A percentile compares a stretch with the other conserved stretches of the same genome.
Conservation (phyloP, 2,329 filamentous ascomycete genomes). For the Purpureocillium lavendulum region DNA sequence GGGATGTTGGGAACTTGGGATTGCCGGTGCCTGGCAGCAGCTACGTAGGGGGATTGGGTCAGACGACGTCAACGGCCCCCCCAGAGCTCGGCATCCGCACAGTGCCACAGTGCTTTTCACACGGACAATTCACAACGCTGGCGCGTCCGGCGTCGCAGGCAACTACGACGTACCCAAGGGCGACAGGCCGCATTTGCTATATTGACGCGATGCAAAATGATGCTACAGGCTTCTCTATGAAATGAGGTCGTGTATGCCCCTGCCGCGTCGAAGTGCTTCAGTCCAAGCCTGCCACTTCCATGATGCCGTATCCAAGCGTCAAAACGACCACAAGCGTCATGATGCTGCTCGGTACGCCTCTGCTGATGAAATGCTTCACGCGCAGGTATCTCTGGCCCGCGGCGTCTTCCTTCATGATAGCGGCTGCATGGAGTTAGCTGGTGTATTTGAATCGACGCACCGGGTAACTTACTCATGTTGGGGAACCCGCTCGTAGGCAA, state of each 20-base stretch:
- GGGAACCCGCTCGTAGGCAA: slow-evolving; percentile 94
- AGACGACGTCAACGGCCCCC: slow-evolving; percentile 20
- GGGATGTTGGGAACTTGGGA: no score
- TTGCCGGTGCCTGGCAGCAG: neutral
- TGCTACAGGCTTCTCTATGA: neutral
- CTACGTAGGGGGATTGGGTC: neutral
- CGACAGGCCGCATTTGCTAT: neutral
- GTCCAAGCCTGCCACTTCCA: slow-evolving; percentile 63
- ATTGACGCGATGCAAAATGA: no score
- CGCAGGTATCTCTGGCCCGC: slow-evolving; percentile 86
- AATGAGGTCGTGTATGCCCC: no score
- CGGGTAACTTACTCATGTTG: slow-evolving; percentile 83
- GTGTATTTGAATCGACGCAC: neutral
- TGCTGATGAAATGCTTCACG: slow-evolving; percentile 89
- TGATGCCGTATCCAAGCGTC: slow-evolving; percentile 83
- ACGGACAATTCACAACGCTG: neutral
- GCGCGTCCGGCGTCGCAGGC: neutral
- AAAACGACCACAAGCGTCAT: slow-evolving; percentile 76
- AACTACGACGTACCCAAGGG: neutral
- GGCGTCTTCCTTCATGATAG: slow-evolving; percentile 98
- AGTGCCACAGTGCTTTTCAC: slow-evolving; percentile 13
- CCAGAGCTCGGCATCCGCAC: slow-evolving; percentile 5
- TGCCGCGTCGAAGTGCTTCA: no score
- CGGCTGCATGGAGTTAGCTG: slow-evolving; percentile 47
- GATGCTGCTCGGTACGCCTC: slow-evolving; percentile 83